Percentiles rank a stretch among this genome's conserved stretches.
phyloP scores from a whole-genome alignment of 768 basidiomycete genomes.

The Steccherinum ochraceum region DNA sequence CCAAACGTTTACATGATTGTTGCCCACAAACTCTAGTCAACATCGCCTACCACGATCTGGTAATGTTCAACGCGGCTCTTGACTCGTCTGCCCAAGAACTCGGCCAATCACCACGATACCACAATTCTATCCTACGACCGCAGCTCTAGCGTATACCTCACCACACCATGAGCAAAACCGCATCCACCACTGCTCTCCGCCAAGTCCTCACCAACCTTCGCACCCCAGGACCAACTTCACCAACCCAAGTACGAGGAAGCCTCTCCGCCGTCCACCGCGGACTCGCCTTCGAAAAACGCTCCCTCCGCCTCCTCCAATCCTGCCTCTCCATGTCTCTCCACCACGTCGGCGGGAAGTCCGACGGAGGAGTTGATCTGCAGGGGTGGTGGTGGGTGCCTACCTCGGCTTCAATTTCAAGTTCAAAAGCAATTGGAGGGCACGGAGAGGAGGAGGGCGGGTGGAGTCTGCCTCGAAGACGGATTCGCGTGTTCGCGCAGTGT shows the following conservation, averaged over 20 bases:
- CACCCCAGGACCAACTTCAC: background rate
- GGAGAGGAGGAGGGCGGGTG: background rate
- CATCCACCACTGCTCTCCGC: background rate
- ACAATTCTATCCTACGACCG: no score
- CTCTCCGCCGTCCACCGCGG: constrained; percentile 64
- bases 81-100: no score
- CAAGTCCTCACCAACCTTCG: background rate
- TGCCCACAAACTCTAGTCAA: no score
- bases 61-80: no score
- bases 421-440: background rate
- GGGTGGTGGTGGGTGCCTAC: constrained; percentile 92
- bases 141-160: background rate
- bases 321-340: constrained; percentile 74
- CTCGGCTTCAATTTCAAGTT: constrained; percentile 1
- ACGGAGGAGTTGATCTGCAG: constrained; percentile 82
- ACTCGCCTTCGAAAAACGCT: constrained; percentile 66
- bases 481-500: constrained; percentile 83
- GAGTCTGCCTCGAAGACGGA: constrained; percentile 34
- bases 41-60: no score
- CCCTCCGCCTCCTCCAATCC: constrained; percentile 51
- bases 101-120: no score
- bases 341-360: constrained; percentile 79
- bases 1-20: no score
- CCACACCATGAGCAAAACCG: background rate
- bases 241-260: background rate